Conservation (phyloP, 2,329 filamentous ascomycete species). For the Emericellopsis atlantica region DNA sequence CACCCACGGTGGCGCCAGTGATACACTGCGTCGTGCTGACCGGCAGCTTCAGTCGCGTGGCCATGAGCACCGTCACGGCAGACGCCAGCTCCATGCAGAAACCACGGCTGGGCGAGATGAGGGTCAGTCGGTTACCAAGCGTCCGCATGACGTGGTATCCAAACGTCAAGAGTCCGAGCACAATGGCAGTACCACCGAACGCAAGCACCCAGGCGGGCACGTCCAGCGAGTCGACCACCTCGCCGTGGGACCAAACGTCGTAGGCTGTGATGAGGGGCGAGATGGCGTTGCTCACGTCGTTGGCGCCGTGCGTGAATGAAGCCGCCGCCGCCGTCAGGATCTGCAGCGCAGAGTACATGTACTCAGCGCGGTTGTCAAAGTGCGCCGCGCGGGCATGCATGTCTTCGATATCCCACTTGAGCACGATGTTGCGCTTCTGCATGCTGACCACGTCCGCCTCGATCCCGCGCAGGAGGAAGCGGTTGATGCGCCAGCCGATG, state of each 20-base stretch:
- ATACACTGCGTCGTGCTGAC: slow-evolving; percentile 42
- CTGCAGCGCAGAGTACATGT: slow-evolving; percentile 35
- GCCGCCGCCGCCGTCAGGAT: slow-evolving; percentile 38
- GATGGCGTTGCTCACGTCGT: slow-evolving; percentile 40
- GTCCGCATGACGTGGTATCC: slow-evolving; percentile 51
- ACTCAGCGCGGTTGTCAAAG: slow-evolving; percentile 40
- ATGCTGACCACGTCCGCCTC: slow-evolving; percentile 33
- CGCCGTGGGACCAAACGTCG: slow-evolving; percentile 31
- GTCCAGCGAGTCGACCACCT: slow-evolving; percentile 17
- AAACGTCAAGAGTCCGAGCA: slow-evolving; percentile 47
- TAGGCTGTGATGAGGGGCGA: slow-evolving; percentile 40
- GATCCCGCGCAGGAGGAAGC: slow-evolving; percentile 29
- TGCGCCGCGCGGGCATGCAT: slow-evolving; percentile 35
- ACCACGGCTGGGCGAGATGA: slow-evolving; percentile 39
- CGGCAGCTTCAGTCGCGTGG: slow-evolving; percentile 35
- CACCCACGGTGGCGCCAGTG: slow-evolving; percentile 35
- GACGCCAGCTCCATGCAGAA: slow-evolving; percentile 38
- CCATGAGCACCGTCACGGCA: slow-evolving; percentile 39
- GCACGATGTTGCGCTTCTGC: slow-evolving; percentile 32
- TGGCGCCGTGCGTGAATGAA: slow-evolving; percentile 43
- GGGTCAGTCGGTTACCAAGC: slow-evolving; percentile 41
- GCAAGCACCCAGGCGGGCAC: slow-evolving; percentile 37
- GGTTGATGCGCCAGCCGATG: slow-evolving; percentile 24
- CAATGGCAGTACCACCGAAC: slow-evolving; percentile 33
- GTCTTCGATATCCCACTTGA: slow-evolving; percentile 32